phyloP scores from a whole-genome alignment of 352 stramenopile species.

The Peronospora belbahrii region DNA sequence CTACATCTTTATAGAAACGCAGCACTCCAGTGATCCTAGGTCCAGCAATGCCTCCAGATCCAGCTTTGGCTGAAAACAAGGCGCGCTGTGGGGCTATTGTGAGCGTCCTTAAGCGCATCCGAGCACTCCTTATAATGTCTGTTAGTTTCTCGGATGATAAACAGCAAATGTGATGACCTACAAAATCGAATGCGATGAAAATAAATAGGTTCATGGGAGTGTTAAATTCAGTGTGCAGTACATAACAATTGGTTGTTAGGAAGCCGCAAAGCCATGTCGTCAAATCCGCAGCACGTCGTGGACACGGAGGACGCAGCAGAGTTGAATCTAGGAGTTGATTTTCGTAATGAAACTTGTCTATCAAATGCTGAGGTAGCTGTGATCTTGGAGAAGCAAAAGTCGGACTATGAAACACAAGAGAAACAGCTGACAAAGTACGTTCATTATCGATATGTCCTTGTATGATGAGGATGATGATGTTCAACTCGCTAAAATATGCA shows the following conservation, averaged over 20 bases:
- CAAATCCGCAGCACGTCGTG: constrained; percentile 82
- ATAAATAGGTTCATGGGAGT: neutral
- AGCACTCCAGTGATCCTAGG: constrained; percentile 71
- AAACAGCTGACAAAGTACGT: constrained; percentile 80
- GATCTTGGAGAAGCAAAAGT: constrained; percentile 87
- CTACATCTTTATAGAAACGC: constrained; percentile 81
- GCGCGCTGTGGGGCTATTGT: constrained; percentile 18
- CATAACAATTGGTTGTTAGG: neutral
- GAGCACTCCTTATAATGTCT: constrained; percentile 22
- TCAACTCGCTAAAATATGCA: neutral
- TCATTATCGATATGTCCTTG: too few relatives aligned
- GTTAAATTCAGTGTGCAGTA: neutral
- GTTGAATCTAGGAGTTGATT: constrained; percentile 85
- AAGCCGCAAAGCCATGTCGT: constrained; percentile 43
- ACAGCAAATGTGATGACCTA: constrained; percentile 4
- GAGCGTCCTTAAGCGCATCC: constrained; percentile 16
- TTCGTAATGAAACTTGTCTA: constrained; percentile 84
- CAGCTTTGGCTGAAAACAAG: constrained; percentile 47
- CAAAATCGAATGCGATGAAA: neutral
- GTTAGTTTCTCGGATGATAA: constrained; percentile 3
- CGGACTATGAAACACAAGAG: constrained; percentile 87
- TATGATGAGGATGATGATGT: too few relatives aligned
- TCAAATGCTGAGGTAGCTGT: constrained; percentile 87
- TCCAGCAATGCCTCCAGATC: constrained; percentile 37
- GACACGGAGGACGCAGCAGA: constrained; percentile 87